Percentiles rank a stretch among this genome's conserved stretches.
phyloP scores from a whole-genome alignment of 1,284 basidiomycete species.

The Pulchroboletus neoregius region DNA sequence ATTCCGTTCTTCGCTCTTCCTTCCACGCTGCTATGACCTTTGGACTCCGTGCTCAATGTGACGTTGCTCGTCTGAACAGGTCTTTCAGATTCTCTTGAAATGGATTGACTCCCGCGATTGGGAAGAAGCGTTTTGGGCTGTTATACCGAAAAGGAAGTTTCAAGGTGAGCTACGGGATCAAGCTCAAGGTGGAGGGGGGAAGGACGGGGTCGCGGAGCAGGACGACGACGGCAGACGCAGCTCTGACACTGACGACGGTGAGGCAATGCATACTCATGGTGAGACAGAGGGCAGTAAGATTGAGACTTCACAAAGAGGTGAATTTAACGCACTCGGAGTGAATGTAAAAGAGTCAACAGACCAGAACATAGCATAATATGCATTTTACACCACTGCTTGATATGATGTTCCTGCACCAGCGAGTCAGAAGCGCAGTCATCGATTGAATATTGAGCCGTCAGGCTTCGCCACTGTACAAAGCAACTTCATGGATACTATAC shows the following conservation, averaged over 20 bases:
- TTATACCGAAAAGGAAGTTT: constrained; percentile 90
- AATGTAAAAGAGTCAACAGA: not conserved
- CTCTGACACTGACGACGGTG: not conserved
- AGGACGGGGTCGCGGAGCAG: not conserved
- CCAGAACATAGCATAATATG: no score
- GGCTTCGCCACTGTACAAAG: no score
- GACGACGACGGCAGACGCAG: not conserved
- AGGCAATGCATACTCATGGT: not conserved
- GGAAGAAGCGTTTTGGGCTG: constrained; percentile 78
- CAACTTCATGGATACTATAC: not conserved
- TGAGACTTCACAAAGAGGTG: not conserved
- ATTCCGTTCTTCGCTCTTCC: not conserved
- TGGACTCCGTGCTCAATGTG: constrained; percentile 4
- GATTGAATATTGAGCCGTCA: no score
- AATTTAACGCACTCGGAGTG: not conserved
- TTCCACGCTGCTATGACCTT: not conserved
- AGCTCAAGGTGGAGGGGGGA: constrained; percentile 1
- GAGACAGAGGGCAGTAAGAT: not conserved
- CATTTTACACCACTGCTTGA: no score
- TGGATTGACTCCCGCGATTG: constrained; percentile 85
- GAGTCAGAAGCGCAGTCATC: no score
- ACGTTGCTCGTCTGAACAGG: constrained; percentile 33
- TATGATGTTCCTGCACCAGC: no score
- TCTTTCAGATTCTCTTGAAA: constrained; percentile 87
- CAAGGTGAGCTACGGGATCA: constrained; percentile 15